phyloP scores from a whole-genome alignment of 805 yeast species.

The Yamadazyma paraphyllophila region DNA sequence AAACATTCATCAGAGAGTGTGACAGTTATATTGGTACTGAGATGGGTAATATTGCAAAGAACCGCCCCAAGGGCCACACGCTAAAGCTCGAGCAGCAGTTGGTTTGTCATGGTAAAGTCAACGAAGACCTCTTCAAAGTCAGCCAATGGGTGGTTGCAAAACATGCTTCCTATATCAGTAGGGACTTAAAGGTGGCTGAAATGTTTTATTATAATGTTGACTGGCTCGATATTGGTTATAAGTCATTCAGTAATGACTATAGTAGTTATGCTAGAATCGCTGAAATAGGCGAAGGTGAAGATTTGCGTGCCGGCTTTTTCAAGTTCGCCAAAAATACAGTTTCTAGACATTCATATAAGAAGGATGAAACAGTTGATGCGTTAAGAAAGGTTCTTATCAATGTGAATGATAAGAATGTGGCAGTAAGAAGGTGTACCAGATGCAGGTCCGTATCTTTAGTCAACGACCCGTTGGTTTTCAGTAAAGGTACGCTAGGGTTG shows the following conservation, averaged over 20 bases:
- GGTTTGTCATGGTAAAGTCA: slow-evolving; percentile 59
- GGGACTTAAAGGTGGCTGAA: slow-evolving; percentile 49
- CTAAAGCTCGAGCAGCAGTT: slow-evolving; percentile 59
- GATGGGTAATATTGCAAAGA: slow-evolving; percentile 17
- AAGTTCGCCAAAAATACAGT: slow-evolving; percentile 4
- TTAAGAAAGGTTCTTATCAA: slow-evolving; percentile 35
- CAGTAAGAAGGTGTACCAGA: slow-evolving; percentile 38
- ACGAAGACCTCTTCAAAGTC: slow-evolving; percentile 42
- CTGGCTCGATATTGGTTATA: slow-evolving; percentile 50
- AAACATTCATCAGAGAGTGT: slow-evolving; percentile 59
- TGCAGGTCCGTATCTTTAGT: slow-evolving; percentile 43
- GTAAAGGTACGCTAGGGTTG: slow-evolving; percentile 28
- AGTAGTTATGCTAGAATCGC: not conserved
- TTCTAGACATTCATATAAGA: slow-evolving; percentile 24
- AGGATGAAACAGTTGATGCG: slow-evolving; percentile 32
- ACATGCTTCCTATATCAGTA: slow-evolving; percentile 41
- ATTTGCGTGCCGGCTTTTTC: not conserved
- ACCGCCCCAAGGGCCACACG: slow-evolving; percentile 28
- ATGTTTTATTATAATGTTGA: slow-evolving; percentile 62
- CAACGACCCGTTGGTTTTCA: slow-evolving; percentile 39
- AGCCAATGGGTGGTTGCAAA: slow-evolving; percentile 46
- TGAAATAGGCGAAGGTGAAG: not conserved
- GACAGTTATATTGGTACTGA: slow-evolving; percentile 40
- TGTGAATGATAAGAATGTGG: slow-evolving; percentile 7
- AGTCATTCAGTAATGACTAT: slow-evolving; percentile 1